Evolutionary conservation across 352 stramenopile genomes (phyloP).

Genomic region (Globisporangium megalacanthum): DNA sequence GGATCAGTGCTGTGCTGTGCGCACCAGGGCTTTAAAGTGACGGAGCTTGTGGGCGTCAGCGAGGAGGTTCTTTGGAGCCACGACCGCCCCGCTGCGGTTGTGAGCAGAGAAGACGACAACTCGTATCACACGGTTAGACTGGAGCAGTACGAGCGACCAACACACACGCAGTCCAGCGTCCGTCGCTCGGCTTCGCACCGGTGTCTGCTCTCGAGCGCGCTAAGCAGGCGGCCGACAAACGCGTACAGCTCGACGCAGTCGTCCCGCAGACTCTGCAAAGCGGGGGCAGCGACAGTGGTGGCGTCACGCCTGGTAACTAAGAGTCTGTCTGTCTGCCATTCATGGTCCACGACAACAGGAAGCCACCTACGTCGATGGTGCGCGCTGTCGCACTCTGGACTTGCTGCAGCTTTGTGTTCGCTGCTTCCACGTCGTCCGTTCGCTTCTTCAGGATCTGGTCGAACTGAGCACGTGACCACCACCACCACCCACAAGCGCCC

Average conservation of each 20-base stretch:
- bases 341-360: too few species aligned
- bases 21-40: conserved; percentile 65
- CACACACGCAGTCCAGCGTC: not conserved
- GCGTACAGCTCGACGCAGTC: conserved; percentile 71
- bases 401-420: conserved; percentile 32
- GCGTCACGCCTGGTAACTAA: not conserved
- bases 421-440: conserved; percentile 27
- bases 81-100: conserved; percentile 4
- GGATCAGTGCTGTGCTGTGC: not conserved
- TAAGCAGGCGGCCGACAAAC: conserved; percentile 41
- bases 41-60: conserved; percentile 61
- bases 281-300: not conserved
- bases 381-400: conserved; percentile 25
- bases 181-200: conserved; percentile 10
- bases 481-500: not conserved
- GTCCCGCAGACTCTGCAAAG: conserved; percentile 46
- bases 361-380: conserved; percentile 37
- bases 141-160: not conserved
- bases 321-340: too few species aligned
- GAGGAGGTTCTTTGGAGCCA: conserved; percentile 65
- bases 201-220: conserved; percentile 14
- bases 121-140: not conserved
- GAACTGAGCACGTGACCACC: conserved; percentile 23
- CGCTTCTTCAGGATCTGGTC: conserved; percentile 60
- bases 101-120: not conserved